Evolutionary conservation across 345 rosid species (phyloP).

Genomic region (Salix dunnii): DNA sequence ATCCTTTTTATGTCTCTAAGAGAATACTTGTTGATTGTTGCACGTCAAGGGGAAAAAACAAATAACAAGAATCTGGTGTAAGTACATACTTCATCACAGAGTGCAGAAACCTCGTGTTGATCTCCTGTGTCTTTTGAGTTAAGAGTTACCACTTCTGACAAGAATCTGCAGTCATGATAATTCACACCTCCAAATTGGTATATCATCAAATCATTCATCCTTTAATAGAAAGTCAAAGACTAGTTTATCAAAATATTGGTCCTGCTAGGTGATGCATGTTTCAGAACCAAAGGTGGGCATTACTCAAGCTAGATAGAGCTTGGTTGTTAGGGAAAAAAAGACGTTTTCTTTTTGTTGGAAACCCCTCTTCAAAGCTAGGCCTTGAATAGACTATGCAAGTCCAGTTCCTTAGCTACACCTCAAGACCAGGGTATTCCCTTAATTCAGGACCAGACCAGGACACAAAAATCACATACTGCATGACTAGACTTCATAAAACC

Average conservation of each 20-base stretch:
- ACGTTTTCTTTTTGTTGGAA: background rate
- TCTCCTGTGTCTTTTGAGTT: conserved; percentile 57
- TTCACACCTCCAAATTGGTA: conserved; percentile 1
- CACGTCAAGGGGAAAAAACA: background rate
- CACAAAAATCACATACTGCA: background rate
- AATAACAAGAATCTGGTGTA: background rate
- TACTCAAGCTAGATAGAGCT: background rate
- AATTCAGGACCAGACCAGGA: background rate
- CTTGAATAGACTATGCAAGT: background rate
- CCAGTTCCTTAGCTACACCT: background rate
- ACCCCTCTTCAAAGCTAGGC: background rate
- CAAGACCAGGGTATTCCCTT: background rate
- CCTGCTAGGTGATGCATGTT: background rate
- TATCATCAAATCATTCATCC: background rate
- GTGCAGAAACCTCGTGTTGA: conserved; percentile 86
- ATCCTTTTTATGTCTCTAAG: conserved; percentile 7
- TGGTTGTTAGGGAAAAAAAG: background rate
- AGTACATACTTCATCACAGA: conserved; percentile 82
- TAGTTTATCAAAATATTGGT: background rate
- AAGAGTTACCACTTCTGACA: conserved; percentile 12
- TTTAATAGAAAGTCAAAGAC: background rate
- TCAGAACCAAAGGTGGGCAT: background rate
- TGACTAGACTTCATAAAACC: background rate
- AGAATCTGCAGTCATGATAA: conserved; percentile 22
- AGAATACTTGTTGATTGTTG: background rate